phyloP scores from a whole-genome alignment of 441 rosid species.

The Syzygium malaccense region DNA sequence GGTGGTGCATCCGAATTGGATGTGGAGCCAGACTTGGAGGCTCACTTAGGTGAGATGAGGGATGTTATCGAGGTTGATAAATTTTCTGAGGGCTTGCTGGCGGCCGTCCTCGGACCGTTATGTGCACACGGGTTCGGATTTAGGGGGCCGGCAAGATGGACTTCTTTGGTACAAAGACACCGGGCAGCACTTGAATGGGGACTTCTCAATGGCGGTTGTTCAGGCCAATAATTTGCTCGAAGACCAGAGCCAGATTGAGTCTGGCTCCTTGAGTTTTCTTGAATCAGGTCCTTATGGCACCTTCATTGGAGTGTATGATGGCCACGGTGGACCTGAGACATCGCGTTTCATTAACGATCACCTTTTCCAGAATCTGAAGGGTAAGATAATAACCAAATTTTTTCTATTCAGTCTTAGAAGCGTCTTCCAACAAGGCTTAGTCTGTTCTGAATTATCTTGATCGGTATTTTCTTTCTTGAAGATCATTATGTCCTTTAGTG shows the following conservation, averaged over 20 bases:
- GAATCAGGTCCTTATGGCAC: constrained; percentile 47
- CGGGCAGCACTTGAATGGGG: constrained; percentile 42
- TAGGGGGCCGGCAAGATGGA: constrained; percentile 45
- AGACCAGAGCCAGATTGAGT: constrained; percentile 55
- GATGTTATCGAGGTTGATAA: constrained; percentile 51
- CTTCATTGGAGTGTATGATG: constrained; percentile 43
- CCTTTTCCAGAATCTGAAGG: constrained; percentile 45
- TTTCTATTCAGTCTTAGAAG: not conserved
- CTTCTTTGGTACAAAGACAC: constrained; percentile 54
- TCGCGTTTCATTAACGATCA: constrained; percentile 45
- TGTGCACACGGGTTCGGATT: constrained; percentile 23
- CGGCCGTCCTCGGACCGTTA: constrained; percentile 32
- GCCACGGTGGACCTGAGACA: constrained; percentile 56
- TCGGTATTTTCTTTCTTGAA: not conserved
- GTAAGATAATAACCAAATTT: constrained; percentile 13
- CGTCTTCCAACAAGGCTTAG: not conserved
- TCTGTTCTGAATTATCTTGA: not conserved
- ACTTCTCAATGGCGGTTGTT: constrained; percentile 52
- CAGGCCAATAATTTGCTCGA: constrained; percentile 54
- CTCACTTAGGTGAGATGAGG: constrained; percentile 50
- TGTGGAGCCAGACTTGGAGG: constrained; percentile 39
- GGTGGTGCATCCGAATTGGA: constrained; percentile 45
- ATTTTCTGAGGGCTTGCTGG: constrained; percentile 45
- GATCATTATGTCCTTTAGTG: not conserved
- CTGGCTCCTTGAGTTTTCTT: constrained; percentile 43